Percentiles rank a stretch among this genome's conserved stretches.
These are phyloP conservation scores for Cardamine chenopodiifolia DNA, from an alignment of 345 rosid species.

Conservation along the genomic window DNA sequence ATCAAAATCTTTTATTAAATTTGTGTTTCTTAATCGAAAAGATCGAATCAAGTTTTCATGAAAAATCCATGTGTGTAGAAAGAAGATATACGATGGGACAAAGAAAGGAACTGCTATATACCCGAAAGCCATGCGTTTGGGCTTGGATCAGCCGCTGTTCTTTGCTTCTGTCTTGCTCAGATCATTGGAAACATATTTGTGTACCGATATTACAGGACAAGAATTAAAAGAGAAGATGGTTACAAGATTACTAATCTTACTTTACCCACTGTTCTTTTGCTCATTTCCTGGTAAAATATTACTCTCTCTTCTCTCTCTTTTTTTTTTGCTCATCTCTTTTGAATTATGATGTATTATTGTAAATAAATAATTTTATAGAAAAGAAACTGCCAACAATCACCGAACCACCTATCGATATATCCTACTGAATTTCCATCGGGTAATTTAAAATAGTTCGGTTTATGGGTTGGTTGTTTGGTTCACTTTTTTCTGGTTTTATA, in stretches of 20 bases:
- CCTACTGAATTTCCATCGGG: not conserved
- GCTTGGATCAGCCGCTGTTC: conserved; percentile 58
- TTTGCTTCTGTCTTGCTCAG: conserved; percentile 59
- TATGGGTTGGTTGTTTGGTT: not conserved
- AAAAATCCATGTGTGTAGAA: conserved; percentile 42
- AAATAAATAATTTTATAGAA: too few relatives aligned
- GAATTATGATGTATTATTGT: too few relatives aligned
- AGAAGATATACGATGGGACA: conserved; percentile 65
- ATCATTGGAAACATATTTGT: conserved; percentile 53
- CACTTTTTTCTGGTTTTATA: not conserved
- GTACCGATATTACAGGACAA: conserved; percentile 36
- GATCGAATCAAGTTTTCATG: not conserved
- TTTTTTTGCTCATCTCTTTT: not conserved
- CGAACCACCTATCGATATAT: not conserved
- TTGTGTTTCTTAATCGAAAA: not conserved
- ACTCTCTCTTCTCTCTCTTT: not conserved
- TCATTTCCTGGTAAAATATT: conserved; percentile 62
- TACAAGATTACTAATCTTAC: conserved; percentile 30
- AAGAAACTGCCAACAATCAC: not conserved
- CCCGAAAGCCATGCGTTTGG: conserved; percentile 53
- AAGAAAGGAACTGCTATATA: conserved; percentile 55
- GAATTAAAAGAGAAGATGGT: conserved; percentile 36
- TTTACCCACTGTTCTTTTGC: conserved; percentile 43
- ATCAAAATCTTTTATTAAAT: not conserved
- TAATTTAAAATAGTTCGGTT: not conserved